Evolutionary conservation across 805 yeast species (phyloP).

Genomic region (Starmera quercuum): DNA sequence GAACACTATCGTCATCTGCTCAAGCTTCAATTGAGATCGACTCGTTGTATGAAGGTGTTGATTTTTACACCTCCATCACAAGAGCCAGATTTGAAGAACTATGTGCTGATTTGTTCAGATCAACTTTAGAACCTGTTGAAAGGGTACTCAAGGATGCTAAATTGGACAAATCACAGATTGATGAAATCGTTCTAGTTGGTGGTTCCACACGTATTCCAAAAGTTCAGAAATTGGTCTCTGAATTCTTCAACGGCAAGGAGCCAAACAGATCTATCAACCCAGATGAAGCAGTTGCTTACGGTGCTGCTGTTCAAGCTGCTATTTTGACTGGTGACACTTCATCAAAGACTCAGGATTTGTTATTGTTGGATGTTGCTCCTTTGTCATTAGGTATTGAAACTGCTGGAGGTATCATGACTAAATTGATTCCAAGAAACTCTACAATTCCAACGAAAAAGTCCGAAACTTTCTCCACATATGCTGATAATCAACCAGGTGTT

Average conservation of each 20-base stretch:
- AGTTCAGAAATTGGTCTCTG: constrained; percentile 93
- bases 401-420: constrained; percentile 99
- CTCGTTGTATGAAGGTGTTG: constrained; percentile 93
- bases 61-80: constrained; percentile 95
- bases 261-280: constrained; percentile 98
- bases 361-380: constrained; percentile 98
- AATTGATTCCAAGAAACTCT: constrained; percentile 97
- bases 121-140: constrained; percentile 93
- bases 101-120: constrained; percentile 93
- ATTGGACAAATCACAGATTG: constrained; percentile 83
- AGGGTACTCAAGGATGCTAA: constrained; percentile 92
- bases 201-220: constrained; percentile 99
- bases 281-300: constrained; percentile 99
- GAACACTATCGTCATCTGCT: constrained; percentile 95
- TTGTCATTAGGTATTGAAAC: constrained; percentile 98
- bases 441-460: constrained; percentile 98
- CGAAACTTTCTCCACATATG: constrained; percentile 94
- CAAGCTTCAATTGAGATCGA: constrained; percentile 96
- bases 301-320: constrained; percentile 99
- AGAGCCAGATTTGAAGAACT: constrained; percentile 99
- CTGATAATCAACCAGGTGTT: constrained; percentile 99
- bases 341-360: constrained; percentile 93
- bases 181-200: constrained; percentile 96
- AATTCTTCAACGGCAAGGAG: constrained; percentile 97
- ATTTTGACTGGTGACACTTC: constrained; percentile 96